phyloP scores from a whole-genome alignment of 768 basidiomycete genomes.

The Mycena haematopus region DNA sequence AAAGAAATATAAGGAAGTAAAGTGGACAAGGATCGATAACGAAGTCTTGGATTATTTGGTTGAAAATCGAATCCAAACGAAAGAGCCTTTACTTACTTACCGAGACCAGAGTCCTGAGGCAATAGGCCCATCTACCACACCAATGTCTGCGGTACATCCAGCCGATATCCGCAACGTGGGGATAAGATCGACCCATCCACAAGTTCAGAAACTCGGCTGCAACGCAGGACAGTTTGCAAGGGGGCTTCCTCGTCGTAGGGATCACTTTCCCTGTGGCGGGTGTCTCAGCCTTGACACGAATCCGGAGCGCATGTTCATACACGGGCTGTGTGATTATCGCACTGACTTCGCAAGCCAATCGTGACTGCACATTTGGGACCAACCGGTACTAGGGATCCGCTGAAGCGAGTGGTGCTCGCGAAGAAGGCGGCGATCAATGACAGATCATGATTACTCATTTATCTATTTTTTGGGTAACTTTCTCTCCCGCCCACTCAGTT shows the following conservation, averaged over 20 bases:
- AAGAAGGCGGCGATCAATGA: too few species aligned
- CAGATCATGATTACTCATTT: too few species aligned
- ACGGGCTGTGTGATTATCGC: slow-evolving; percentile 49
- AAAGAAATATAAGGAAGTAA: slow-evolving; percentile 49
- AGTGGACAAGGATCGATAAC: neutral
- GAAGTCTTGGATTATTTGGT: neutral
- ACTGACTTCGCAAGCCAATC: slow-evolving; percentile 36
- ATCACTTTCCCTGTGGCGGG: slow-evolving; percentile 4
- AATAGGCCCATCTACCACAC: neutral
- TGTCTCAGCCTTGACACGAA: slow-evolving; percentile 62
- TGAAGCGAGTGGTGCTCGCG: too few species aligned
- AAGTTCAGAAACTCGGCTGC: neutral
- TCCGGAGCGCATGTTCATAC: slow-evolving; percentile 58
- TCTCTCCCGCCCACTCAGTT: too few species aligned
- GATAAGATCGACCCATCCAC: neutral
- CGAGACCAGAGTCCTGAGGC: neutral
- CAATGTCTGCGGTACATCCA: neutral
- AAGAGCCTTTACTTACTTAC: neutral
- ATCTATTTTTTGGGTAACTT: too few species aligned
- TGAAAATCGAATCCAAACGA: neutral
- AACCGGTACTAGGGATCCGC: too few species aligned
- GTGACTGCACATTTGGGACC: slow-evolving; percentile 43
- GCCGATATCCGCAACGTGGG: neutral
- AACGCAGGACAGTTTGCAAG: slow-evolving; percentile 41
- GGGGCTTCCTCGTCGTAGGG: neutral